Evolutionary conservation across 2,329 filamentous ascomycete species (phyloP), one percentile per base, ranked within the genome.

Genomic region (Calonectria pauciramosa): DNA sequence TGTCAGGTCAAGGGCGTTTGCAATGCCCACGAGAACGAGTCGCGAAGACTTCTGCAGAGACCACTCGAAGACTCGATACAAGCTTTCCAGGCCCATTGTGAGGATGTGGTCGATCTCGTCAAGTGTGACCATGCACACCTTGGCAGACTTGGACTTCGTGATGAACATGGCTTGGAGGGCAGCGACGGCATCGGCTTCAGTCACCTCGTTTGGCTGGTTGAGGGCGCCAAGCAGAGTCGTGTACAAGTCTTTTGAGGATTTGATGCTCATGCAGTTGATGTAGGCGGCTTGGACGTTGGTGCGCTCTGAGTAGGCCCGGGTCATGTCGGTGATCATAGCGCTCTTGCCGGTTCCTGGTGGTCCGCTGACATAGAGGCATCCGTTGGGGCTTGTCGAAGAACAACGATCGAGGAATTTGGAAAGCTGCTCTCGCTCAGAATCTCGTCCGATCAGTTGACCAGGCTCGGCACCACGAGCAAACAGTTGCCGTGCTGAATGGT

Each of bases 1-100:
- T 0, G 97, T 99, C 71, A 99, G 88, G 83, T 99, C 97, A 69
- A 99, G 89, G 5, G 97, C 97, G 82, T 99, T 99, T 79, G 97
- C 97, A 82, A 99, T 98, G 63, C 97, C 97, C 65, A 99, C 91
- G 23, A 99, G 88, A 44, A 97, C 88, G 7, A 99, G 92, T 26
- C 91, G 92, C 0, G 97, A 98, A 1, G 91, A 91, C 76, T 93
- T 93, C 76, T 95, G 92, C 81, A 99, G 88, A 1, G 97, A 97
- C 96, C 96, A 99, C 83, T 98, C 96, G 79, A 99, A 98, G n/a
- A 99, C 89, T 75, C 93, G 94, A 86, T 99, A 98, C 18, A 99
- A 88, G 70, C 97, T 94, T 79, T 97, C 95, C 73, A 97, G 88
- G 79, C 98, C 96, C 76, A 98, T 89, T 1, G 95, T 96, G 51